Evolutionary conservation across 345 rosid genomes (phyloP), one percentile per base, ranked within the genome.

Genomic region (Odontarrhena argentea): DNA sequence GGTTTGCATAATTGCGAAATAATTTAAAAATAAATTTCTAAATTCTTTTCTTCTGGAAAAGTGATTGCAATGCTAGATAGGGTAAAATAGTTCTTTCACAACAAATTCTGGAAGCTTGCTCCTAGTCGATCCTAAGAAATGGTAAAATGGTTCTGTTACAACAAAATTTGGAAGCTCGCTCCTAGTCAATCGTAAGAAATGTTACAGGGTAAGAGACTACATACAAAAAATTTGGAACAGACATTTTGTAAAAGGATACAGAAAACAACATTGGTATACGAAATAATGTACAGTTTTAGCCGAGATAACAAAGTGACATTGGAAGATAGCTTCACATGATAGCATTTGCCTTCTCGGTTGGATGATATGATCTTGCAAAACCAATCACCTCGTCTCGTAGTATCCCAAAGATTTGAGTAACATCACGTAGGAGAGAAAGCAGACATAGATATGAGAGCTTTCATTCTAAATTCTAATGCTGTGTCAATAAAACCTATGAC

Each of bases 211-310:
- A 41, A 52, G 22, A 11, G 60, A 35, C 22, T 69, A 54, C 63
- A 61, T 63, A 71, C 63, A 47, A 45, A 45, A 43, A 61, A 36
- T 26, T 14, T 26, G 62, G 12, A 44, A 60, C n/a, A 60, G 22
- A n/a, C 2, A 5, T 41, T 40, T 30, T 50, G 67, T 58, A 40
- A 26, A 28, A 51, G 50, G 51, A 48, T 49, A 59, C 60, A 69
- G 42, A 2, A 45, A 54, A 45, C 30, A 50, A 55, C 66, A 65
- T 58, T 58, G 25, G 42, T 47, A 7, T 42, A 42, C 8, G 48
- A 41, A 48, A 41, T 24, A 50, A 73, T 73, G 71, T 65, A 65
- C 71, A 65, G 6, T 43, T 43, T 18, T 5, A 9, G 34, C 26
- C 37, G 43, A 63, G 44, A 28, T 15, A 2, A 55, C 35, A 22